Evolutionary conservation across 176 grass and related monocot species (phyloP).

Genomic region (Secale cereale): DNA sequence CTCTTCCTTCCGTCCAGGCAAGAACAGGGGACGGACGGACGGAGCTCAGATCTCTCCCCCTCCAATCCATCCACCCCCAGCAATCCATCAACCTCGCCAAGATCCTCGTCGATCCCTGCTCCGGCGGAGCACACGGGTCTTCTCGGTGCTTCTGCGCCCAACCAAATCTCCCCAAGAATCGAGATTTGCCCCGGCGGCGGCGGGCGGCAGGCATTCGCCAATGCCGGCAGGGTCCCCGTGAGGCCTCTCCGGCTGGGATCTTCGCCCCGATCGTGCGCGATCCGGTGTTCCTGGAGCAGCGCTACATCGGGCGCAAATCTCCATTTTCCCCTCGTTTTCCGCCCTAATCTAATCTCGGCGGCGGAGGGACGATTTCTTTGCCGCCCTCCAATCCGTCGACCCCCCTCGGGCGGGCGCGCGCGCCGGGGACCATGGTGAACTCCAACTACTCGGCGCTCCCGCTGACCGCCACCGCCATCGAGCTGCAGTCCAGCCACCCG

Average conservation of each 20-base stretch:
- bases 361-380: neutral
- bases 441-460: slow-evolving; percentile 69
- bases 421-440: slow-evolving; percentile 38
- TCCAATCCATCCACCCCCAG: neutral
- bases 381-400: neutral
- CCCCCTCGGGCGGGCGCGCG: slow-evolving; percentile 18
- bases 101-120: neutral
- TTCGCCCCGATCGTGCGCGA: neutral
- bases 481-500: slow-evolving; percentile 49
- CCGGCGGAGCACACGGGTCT: neutral
- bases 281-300: neutral
- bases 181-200: neutral
- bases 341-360: neutral
- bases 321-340: neutral
- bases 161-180: neutral
- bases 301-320: neutral
- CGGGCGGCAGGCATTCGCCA: neutral
- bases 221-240: neutral
- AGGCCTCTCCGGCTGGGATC: neutral
- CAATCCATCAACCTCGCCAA: too few relatives aligned
- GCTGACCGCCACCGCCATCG: slow-evolving; percentile 50
- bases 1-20: neutral
- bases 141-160: neutral
- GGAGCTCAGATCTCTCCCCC: slow-evolving; percentile 22
- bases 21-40: slow-evolving; percentile 8